Evolutionary conservation across 2,329 filamentous ascomycete species (phyloP).

Genomic region (Pochonia chlamydosporia): DNA sequence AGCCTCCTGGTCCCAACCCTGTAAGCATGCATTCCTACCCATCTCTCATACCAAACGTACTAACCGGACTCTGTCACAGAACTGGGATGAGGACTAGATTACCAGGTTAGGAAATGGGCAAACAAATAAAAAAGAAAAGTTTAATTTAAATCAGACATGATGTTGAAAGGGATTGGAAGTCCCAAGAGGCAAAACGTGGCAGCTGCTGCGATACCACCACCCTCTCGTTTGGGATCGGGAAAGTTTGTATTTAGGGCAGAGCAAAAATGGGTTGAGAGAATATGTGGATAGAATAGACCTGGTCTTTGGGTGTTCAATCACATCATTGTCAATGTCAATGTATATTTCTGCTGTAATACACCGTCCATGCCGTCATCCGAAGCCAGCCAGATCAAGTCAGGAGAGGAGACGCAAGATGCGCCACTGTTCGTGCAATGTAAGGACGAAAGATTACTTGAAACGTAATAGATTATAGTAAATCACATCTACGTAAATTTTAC

Average conservation of each 20-base stretch:
- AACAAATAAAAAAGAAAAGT: background rate
- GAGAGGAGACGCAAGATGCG: too few relatives aligned
- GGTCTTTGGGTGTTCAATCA: background rate
- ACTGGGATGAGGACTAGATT: constrained; percentile 59
- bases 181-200: background rate
- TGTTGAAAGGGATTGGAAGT: background rate
- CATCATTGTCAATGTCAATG: background rate
- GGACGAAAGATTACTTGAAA: too few relatives aligned
- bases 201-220: background rate
- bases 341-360: background rate
- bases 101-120: constrained; percentile 4
- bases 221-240: background rate
- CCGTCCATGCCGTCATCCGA: too few relatives aligned
- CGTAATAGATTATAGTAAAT: too few relatives aligned
- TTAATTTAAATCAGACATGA: background rate
- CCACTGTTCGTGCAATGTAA: too few relatives aligned
- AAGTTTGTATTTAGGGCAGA: background rate
- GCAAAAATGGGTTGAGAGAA: constrained; percentile 13
- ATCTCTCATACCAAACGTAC: background rate
- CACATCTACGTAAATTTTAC: background rate
- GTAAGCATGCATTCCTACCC: constrained; percentile 28
- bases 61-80: constrained; percentile 26
- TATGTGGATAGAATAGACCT: constrained; percentile 12
- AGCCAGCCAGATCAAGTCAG: too few relatives aligned
- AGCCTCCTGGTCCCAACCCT: constrained; percentile 90